A percentile compares a stretch with the other conserved stretches of the same genome.
phyloP scores from a whole-genome alignment of 305 asterid species.

The Fraxinus velutina region DNA sequence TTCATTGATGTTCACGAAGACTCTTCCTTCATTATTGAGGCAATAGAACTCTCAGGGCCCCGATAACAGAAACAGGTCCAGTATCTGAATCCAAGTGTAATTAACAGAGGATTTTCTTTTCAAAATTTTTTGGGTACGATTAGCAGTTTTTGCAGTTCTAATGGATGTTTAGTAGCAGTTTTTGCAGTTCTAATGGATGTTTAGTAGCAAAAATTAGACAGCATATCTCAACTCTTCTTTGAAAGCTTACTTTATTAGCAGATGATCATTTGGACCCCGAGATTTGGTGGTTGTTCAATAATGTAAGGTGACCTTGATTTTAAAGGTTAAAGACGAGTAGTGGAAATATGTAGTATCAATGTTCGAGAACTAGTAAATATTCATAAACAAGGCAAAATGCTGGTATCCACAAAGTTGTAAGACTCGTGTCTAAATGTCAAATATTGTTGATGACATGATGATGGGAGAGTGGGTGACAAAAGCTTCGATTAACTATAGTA shows the following conservation, averaged over 20 bases:
- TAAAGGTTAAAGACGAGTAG: not conserved
- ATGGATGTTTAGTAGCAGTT: not conserved
- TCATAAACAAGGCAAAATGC: not conserved
- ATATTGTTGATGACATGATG: no score
- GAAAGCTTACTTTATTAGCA: not conserved
- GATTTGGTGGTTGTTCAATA: not conserved
- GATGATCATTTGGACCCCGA: not conserved
- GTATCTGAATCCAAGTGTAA: not conserved
- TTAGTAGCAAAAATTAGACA: not conserved
- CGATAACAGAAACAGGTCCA: constrained; percentile 29
- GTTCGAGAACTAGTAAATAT: not conserved
- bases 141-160: not conserved
- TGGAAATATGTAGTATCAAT: no score
- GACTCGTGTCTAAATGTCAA: not conserved
- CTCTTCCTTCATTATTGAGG: constrained; percentile 71
- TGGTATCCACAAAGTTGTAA: not conserved
- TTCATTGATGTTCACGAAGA: constrained; percentile 51
- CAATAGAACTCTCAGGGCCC: constrained; percentile 94
- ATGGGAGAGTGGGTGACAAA: not conserved
- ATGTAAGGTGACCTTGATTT: not conserved
- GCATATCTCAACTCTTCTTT: no score
- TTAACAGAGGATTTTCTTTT: not conserved
- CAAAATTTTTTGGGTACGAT: not conserved
- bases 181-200: not conserved
- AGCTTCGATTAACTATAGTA: not conserved